Percentiles rank a stretch among this genome's conserved stretches.
Conservation (phyloP, 495 filamentous ascomycete genomes). For the Rusavskia elegans region DNA sequence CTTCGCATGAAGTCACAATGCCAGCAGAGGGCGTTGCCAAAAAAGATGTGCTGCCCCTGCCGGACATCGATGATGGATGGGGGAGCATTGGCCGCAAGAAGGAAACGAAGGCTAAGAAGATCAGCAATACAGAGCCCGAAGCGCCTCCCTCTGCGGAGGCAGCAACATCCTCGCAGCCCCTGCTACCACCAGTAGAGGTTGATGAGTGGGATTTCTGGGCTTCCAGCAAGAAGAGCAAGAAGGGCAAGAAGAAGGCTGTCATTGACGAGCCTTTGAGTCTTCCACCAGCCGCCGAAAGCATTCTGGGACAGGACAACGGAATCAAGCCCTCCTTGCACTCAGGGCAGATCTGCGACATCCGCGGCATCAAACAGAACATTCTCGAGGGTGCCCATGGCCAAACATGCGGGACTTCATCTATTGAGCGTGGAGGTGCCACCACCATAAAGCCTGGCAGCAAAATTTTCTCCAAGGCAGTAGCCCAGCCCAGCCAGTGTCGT, state of each 20-base stretch:
- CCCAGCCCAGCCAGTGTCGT: no score
- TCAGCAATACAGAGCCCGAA: background rate
- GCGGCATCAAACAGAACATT: no score
- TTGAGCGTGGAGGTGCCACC: no score
- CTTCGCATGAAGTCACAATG: background rate
- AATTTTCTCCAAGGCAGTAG: no score
- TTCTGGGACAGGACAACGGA: no score
- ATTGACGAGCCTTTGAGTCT: background rate
- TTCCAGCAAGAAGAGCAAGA: background rate
- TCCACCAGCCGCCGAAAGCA: no score
- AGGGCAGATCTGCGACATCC: no score
- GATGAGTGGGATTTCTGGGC: background rate
- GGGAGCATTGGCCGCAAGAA: background rate
- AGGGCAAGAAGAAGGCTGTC: background rate
- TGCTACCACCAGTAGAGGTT: background rate
- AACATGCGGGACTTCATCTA: no score
- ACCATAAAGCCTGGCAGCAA: no score
- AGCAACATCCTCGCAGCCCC: background rate
- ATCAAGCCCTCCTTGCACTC: no score
- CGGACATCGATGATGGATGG: background rate
- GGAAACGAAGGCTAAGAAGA: background rate
- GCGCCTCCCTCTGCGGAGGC: background rate
- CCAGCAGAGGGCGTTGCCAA: background rate
- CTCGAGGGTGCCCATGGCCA: no score
- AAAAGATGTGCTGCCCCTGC: background rate